These are phyloP conservation scores for Otatea glauca DNA, from an alignment of 176 grass and related monocot genomes.

Conservation along the genomic window DNA sequence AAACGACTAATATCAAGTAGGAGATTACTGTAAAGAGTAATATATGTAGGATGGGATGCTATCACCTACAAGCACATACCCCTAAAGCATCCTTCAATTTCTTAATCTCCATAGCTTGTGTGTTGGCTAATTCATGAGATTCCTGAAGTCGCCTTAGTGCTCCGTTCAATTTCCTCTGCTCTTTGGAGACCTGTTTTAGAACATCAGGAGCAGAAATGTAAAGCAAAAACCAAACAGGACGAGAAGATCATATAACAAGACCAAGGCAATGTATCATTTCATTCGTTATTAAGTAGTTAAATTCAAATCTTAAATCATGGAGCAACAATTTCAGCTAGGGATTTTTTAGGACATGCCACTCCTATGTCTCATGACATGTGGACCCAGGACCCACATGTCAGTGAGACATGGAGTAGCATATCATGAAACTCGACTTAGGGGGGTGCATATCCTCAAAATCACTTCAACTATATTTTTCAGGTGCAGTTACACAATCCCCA, in stretches of 20 bases:
- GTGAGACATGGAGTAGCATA: not conserved
- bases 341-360: not conserved
- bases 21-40: not conserved
- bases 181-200: conserved; percentile 63
- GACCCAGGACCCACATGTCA: not conserved
- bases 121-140: conserved; percentile 66
- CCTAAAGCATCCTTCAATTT: conserved; percentile 69
- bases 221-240: not conserved
- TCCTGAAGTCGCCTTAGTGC: conserved; percentile 63
- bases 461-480: conserved; percentile 4
- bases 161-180: conserved; percentile 61
- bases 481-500: not conserved
- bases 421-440: not conserved
- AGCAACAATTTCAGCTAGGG: conserved; percentile 10
- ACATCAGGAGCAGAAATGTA: conserved; percentile 23
- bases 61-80: conserved; percentile 52
- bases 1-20: not conserved
- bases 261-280: not conserved
- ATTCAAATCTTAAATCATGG: conserved; percentile 1
- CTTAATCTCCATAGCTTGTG: conserved; percentile 67
- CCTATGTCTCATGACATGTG: not conserved
- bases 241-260: conserved; percentile 4
- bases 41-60: conserved; percentile 1
- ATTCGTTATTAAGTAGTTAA: not conserved
- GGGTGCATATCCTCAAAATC: not conserved